Conservation (phyloP, 106 monocot genomes). For the Gastrodia elata region DNA sequence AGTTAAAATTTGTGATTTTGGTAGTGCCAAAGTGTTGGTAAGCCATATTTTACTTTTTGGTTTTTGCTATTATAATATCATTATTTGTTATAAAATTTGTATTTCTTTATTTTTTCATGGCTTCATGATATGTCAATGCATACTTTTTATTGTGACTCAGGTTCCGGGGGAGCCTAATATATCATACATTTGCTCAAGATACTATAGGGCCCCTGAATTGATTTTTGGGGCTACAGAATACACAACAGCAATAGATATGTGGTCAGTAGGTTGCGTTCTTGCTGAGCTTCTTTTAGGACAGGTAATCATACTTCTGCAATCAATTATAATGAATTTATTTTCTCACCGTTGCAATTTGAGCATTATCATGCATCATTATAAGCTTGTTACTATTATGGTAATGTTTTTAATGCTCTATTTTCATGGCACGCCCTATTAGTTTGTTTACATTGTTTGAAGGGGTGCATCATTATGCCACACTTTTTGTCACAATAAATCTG, state of each 20-base stretch:
- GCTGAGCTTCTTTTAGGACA: constrained; percentile 29
- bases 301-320: constrained; percentile 3
- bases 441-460: not conserved
- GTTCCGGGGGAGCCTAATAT: constrained; percentile 87
- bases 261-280: constrained; percentile 30
- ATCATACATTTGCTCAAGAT: constrained; percentile 88
- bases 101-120: not conserved
- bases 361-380: not conserved
- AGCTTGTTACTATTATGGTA: not conserved
- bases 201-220: constrained; percentile 83
- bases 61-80: not conserved
- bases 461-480: not conserved
- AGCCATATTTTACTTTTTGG: not conserved
- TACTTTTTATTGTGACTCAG: constrained; percentile 21
- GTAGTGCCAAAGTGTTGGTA: constrained; percentile 93
- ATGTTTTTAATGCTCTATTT: not conserved
- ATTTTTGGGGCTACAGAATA: constrained; percentile 52
- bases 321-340: not conserved
- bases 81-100: not conserved
- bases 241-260: constrained; percentile 25
- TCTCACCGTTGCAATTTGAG: not conserved
- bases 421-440: not conserved
- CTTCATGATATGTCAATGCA: constrained; percentile 4
- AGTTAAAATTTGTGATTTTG: constrained; percentile 84
- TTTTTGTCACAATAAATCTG: not conserved